Conservation (phyloP, 257 asterid species). For the Cruciata laevipes region DNA sequence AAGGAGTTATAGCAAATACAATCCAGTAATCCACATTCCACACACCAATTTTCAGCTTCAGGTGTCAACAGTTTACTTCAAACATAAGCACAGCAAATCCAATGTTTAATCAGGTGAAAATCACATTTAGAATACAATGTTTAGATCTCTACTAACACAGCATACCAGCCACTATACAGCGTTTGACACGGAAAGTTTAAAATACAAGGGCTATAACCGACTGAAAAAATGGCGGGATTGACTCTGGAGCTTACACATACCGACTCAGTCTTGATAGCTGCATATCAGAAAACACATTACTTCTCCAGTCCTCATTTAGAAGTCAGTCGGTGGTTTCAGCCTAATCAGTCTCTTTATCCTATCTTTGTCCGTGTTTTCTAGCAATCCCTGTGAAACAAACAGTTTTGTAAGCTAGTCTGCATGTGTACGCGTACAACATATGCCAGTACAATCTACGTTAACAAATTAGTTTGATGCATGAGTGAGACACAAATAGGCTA, state of each 20-base stretch:
- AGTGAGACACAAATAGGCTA: not conserved
- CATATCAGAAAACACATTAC: not conserved
- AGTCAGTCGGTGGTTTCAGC: constrained; percentile 39
- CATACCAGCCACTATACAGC: not conserved
- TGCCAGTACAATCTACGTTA: not conserved
- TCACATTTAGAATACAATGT: not conserved
- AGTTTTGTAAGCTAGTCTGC: not conserved
- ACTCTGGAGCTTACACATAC: not conserved
- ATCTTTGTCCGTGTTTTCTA: constrained; percentile 46
- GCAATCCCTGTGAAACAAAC: constrained; percentile 28
- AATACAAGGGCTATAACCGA: not conserved
- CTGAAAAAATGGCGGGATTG: not conserved
- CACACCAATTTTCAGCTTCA: too few species aligned
- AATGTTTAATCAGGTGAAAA: too few species aligned
- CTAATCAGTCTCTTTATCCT: constrained; percentile 40
- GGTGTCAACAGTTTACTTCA: too few species aligned
- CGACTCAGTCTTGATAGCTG: not conserved
- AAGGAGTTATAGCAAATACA: too few species aligned
- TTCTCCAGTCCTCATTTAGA: constrained; percentile 17
- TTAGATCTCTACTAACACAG: not conserved
- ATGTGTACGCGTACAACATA: not conserved
- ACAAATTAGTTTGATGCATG: not conserved
- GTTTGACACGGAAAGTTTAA: not conserved
- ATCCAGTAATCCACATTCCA: too few species aligned
- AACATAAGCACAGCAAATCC: not conserved